Conservation (phyloP, 164 flowering plant genomes). For the Berberis thunbergii region DNA sequence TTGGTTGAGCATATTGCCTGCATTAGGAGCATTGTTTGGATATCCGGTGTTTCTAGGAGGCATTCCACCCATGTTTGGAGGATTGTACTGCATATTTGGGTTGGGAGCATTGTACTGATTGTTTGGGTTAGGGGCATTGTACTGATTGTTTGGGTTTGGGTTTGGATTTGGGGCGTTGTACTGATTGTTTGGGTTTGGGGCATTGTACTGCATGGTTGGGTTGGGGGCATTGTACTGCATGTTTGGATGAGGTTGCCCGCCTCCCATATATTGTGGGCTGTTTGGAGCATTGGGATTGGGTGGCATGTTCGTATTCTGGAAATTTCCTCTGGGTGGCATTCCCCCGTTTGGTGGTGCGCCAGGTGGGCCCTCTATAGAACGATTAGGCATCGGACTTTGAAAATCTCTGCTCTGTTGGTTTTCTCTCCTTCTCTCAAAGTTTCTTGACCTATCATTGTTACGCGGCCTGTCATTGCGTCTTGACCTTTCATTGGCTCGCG, state of each 20-base stretch:
- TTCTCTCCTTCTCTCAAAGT: not conserved
- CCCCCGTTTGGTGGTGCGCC: not conserved
- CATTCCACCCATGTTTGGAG: too few relatives aligned
- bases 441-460: slow-evolving; percentile 9
- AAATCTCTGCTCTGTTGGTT: not conserved
- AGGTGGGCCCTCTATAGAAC: not conserved
- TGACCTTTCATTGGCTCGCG: not conserved
- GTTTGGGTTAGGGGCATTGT: not conserved
- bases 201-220: not conserved
- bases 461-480: not conserved
- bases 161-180: not conserved
- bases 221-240: not conserved
- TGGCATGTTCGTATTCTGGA: not conserved
- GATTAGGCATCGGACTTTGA: too few relatives aligned
- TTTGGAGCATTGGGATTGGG: too few relatives aligned
- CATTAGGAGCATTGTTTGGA: too few relatives aligned
- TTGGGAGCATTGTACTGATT: too few relatives aligned
- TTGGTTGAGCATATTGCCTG: not conserved
- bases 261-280: too few relatives aligned
- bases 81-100: too few relatives aligned
- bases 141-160: not conserved
- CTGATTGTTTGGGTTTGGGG: not conserved
- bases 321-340: not conserved
- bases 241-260: not conserved
- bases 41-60: too few relatives aligned